Evolutionary conservation across 2,329 filamentous ascomycete genomes (phyloP).

Genomic region (Aspergillus latus): DNA sequence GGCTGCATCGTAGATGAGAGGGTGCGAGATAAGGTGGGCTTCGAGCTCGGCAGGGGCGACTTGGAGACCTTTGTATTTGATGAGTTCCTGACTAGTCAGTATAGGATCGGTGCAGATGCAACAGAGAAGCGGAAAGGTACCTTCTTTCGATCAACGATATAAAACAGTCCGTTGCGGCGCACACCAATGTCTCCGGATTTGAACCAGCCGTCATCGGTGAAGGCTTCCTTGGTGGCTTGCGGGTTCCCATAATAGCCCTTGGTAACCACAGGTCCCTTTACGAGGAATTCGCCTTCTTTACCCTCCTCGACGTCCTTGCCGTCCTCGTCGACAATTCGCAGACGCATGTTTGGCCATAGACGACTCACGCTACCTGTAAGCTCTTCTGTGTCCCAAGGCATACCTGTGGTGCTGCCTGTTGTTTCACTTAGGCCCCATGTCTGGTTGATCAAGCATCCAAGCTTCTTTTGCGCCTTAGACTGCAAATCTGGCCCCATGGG

Average conservation of each 20-base stretch:
- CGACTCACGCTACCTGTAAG: constrained; percentile 18
- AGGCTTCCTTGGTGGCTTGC: constrained; percentile 47
- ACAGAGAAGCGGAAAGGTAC: constrained; percentile 21
- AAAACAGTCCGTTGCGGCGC: constrained; percentile 47
- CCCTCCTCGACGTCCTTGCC: constrained; percentile 53
- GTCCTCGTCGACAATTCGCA: constrained; percentile 55
- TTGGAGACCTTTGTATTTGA: constrained; percentile 52
- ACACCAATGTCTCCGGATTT: constrained; percentile 55
- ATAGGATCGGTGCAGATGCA: background rate
- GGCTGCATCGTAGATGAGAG: constrained; percentile 41
- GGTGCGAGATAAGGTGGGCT: constrained; percentile 39
- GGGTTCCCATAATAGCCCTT: constrained; percentile 53
- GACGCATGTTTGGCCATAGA: constrained; percentile 33
- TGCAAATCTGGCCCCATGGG: constrained; percentile 18
- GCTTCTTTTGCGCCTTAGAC: constrained; percentile 17
- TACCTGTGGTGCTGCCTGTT: constrained; percentile 17
- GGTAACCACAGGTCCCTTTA: constrained; percentile 53
- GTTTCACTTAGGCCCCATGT: constrained; percentile 57
- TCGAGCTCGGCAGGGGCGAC: constrained; percentile 47
- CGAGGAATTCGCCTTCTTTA: constrained; percentile 51
- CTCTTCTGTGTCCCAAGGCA: constrained; percentile 16
- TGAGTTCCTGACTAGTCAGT: constrained; percentile 37
- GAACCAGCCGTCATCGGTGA: constrained; percentile 52
- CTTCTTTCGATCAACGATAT: constrained; percentile 52
- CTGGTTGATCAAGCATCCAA: constrained; percentile 39